Percentiles rank a stretch among this genome's conserved stretches.
These are phyloP conservation scores for Yamadazyma sp. DNA, from an alignment of 805 yeast genomes.

Conservation along the genomic window DNA sequence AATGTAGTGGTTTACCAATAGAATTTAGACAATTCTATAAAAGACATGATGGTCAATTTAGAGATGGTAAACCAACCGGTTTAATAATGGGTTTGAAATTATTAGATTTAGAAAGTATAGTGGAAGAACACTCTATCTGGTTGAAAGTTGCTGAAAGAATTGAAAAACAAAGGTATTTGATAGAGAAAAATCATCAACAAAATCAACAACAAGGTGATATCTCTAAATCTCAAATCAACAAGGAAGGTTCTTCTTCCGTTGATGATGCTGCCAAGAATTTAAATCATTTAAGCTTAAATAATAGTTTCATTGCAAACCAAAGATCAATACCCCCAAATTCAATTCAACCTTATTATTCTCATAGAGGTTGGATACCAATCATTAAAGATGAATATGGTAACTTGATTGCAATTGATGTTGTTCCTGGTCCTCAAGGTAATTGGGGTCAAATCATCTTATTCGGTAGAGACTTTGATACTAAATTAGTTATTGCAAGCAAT, in stretches of 20 bases:
- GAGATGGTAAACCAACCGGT: conserved; percentile 45
- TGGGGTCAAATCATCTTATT: conserved; percentile 45
- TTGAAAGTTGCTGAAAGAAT: conserved; percentile 38
- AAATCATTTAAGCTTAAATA: conserved; percentile 12
- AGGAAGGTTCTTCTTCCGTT: conserved; percentile 15
- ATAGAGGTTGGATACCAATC: conserved; percentile 41
- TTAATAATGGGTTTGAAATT: conserved; percentile 41
- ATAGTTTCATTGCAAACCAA: conserved; percentile 30
- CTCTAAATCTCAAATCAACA: conserved; percentile 5
- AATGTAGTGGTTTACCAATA: conserved; percentile 39
- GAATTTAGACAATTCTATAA: conserved; percentile 45
- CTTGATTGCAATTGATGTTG: conserved; percentile 40
- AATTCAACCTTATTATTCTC: conserved; percentile 33
- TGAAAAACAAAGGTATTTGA: conserved; percentile 33
- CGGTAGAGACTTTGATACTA: conserved; percentile 45
- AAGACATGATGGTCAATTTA: conserved; percentile 44
- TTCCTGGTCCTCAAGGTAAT: conserved; percentile 34
- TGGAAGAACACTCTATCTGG: conserved; percentile 42
- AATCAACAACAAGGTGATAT: conserved; percentile 2
- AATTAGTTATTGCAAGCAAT: conserved; percentile 34
- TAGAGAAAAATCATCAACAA: conserved; percentile 22
- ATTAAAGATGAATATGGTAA: conserved; percentile 42
- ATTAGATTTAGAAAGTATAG: conserved; percentile 40
- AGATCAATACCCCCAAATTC: conserved; percentile 37
- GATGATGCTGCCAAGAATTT: conserved; percentile 14